These are phyloP conservation scores for Leishmania arabica DNA, from an alignment of 208 protist genomes.

Conservation along the genomic window DNA sequence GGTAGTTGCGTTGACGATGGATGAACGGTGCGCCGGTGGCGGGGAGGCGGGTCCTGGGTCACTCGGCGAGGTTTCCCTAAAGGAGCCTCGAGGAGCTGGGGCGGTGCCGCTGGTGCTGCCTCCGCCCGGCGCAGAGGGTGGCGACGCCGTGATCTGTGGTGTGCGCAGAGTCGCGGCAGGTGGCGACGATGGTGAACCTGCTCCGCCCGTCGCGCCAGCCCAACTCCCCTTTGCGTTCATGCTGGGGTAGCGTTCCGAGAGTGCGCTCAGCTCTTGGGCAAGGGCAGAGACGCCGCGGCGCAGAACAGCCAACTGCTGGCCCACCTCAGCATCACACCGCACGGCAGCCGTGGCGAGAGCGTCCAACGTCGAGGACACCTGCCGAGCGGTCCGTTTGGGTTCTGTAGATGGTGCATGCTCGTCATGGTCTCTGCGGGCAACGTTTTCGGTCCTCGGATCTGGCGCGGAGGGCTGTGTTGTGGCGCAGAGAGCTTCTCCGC, in stretches of 20 bases:
- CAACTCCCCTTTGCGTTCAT: conserved; percentile 4
- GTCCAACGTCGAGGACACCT: conserved; percentile 26
- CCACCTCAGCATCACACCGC: conserved; percentile 32
- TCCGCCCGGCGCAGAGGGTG: neutral
- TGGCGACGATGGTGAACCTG: neutral
- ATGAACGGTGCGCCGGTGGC: neutral
- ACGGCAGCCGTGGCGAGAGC: conserved; percentile 16
- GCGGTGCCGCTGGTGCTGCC: neutral
- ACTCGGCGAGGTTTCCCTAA: neutral
- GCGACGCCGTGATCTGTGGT: conserved; percentile 10
- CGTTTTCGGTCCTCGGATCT: neutral
- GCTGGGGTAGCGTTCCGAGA: conserved; percentile 23
- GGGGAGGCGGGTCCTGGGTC: neutral
- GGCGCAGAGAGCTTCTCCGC: conserved; percentile 13
- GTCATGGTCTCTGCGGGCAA: neutral
- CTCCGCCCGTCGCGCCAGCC: neutral
- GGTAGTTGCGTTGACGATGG: neutral
- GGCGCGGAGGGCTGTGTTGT: neutral
- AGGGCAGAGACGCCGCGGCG: conserved; percentile 34
- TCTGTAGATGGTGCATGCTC: neutral
- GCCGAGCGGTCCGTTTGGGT: neutral
- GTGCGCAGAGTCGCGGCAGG: conserved; percentile 10
- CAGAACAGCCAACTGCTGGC: conserved; percentile 25
- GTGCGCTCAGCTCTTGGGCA: conserved; percentile 19
- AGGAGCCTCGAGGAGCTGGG: neutral